Evolutionary conservation across 148 eudicot genomes (phyloP).

Genomic region (Agrostemma githago): DNA sequence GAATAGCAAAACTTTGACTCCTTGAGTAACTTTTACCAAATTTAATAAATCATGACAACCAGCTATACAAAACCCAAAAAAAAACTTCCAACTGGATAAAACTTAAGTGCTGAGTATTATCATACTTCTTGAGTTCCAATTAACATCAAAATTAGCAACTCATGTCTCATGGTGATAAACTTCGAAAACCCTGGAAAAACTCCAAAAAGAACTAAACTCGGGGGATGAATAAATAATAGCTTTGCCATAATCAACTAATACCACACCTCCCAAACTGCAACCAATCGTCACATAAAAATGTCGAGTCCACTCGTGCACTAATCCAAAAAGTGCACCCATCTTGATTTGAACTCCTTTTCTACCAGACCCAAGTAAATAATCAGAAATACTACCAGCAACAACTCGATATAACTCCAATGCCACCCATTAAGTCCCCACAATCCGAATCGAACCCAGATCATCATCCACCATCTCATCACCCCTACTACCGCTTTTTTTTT

Average conservation of each 20-base stretch:
- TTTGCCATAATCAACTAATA: not conserved
- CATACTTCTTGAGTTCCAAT: not conserved
- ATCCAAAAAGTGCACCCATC: not conserved
- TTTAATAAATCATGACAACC: constrained; percentile 1
- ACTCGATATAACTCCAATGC: not conserved
- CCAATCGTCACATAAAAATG: not conserved
- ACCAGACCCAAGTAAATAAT: not conserved
- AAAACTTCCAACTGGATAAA: not conserved
- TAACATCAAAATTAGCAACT: not conserved
- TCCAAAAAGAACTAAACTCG: not conserved
- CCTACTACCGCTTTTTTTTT: not conserved
- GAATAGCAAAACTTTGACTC: not conserved
- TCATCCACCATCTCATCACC: not conserved
- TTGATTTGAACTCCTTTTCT: not conserved
- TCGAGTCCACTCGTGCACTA: not conserved
- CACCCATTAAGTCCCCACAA: not conserved
- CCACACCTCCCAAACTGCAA: not conserved
- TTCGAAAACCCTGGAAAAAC: not conserved
- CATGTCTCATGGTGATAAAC: not conserved
- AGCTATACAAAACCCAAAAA: not conserved
- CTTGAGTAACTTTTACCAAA: not conserved
- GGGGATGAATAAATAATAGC: not conserved
- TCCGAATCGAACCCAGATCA: not conserved
- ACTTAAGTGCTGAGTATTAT: not conserved
- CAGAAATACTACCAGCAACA: not conserved